Conservation (phyloP, 208 protist species). For the Acanthamoeba healyi region DNA sequence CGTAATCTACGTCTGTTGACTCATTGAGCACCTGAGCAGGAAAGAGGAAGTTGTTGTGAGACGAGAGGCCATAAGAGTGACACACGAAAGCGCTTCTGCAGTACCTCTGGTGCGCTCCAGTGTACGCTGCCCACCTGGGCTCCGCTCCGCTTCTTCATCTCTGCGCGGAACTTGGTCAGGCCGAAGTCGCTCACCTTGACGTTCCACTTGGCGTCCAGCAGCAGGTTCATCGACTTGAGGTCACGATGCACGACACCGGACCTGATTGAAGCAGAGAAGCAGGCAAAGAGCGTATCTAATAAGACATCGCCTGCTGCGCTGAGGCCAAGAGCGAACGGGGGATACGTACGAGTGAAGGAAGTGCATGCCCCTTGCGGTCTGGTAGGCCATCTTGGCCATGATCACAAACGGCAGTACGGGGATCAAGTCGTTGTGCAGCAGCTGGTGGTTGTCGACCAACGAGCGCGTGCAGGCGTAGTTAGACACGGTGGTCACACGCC, state of each 20-base stretch:
- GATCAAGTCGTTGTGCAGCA: slow-evolving; percentile 37
- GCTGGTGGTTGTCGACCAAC: not conserved
- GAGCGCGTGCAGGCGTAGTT: not conserved
- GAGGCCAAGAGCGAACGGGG: not conserved
- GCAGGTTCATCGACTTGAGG: not conserved
- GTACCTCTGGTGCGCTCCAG: slow-evolving; percentile 3
- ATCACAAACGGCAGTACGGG: not conserved
- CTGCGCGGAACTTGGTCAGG: slow-evolving; percentile 17
- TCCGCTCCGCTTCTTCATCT: not conserved
- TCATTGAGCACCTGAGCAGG: too few species aligned
- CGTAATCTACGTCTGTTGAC: not conserved
- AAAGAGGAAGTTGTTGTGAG: too few species aligned
- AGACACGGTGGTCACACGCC: not conserved
- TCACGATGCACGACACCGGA: not conserved
- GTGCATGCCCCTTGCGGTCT: slow-evolving; percentile 49
- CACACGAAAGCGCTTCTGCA: too few species aligned
- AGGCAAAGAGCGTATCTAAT: not conserved
- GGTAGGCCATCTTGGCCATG: slow-evolving; percentile 31
- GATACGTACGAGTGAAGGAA: slow-evolving; percentile 2
- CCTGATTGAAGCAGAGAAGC: not conserved
- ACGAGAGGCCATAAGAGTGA: too few species aligned
- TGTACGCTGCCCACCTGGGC: not conserved
- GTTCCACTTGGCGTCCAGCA: not conserved
- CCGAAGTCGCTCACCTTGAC: slow-evolving; percentile 25
- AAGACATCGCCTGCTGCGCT: too few species aligned